A percentile compares a stretch with the other conserved stretches of the same genome.
phyloP scores from a whole-genome alignment of 1,284 basidiomycete species.

The Ustilago sp. region DNA sequence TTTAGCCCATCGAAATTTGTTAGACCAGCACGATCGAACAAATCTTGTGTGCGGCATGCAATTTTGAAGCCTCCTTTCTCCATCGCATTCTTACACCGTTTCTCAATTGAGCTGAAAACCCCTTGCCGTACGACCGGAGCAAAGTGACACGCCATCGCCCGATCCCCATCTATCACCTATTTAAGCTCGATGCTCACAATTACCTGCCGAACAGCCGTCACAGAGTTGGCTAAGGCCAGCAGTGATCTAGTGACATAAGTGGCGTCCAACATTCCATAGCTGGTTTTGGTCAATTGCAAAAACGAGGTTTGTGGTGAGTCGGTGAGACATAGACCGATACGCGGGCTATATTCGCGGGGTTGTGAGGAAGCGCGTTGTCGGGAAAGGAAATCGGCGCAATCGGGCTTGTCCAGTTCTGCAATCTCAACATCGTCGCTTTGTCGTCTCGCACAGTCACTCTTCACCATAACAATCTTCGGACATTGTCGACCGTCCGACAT shows the following conservation, averaged over 20 bases:
- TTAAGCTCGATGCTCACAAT: background rate
- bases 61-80: background rate
- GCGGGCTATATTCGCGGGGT: slow-evolving; percentile 5
- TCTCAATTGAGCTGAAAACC: background rate
- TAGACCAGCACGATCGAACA: background rate
- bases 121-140: background rate
- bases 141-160: background rate
- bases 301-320: background rate
- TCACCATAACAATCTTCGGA: background rate
- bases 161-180: background rate
- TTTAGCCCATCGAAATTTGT: background rate
- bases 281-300: background rate
- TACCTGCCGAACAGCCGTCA: background rate
- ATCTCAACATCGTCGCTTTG: background rate
- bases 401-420: background rate
- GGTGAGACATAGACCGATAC: slow-evolving; percentile 11
- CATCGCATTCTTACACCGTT: background rate
- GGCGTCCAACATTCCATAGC: slow-evolving; percentile 13
- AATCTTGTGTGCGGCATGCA: background rate
- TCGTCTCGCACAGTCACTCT: background rate
- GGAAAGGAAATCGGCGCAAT: background rate
- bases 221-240: background rate
- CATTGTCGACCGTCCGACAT: background rate
- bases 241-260: background rate
- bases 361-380: background rate